Base-by-base conservation (phyloP, 2,329 filamentous ascomycete species). In the Stylonectria norvegica region DNA sequence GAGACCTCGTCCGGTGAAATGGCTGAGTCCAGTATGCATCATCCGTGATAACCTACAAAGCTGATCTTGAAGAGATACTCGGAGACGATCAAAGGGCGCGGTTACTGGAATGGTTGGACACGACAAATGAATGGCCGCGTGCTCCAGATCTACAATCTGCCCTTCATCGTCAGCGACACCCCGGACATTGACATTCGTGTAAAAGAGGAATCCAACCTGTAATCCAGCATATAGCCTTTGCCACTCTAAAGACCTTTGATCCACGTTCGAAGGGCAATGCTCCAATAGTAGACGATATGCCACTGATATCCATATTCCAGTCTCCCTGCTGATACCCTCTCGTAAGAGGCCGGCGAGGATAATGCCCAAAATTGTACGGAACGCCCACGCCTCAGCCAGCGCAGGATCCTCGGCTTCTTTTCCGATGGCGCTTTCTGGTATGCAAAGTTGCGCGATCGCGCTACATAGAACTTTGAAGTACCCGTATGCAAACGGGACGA, bases 91-190 rank as follows among this genome's bases (percentile, higher is more conserved):
- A 2, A 69, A 51, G 1, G 67, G 68, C 1, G 68, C 60, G 22
- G 63, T 60, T 11, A 67, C 56, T 1, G 67, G 67, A 16, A 71
- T 61, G 7, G 68, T 60, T 0, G 67, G 68, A 20, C 61, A 69
- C 0, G 64, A 62, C 27, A 71, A 55, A 29, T 69, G 64, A 5
- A 69, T 58, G 10, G 66, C 68, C 3, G 67, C 65, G 43, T 71
- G 67, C 45, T 71, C 67, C 7, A 71, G 55, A 30, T 70, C 67
- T 18, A 70, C 64, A 25, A 70, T 70, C 55, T 69, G 60, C 12
- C 63, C 48, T 6, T 17, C 5, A 8, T 17, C 16, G 30, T 33
- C 16, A 33, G 15, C n/a, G n/a, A n/a, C 15, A 58, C 56, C 15
- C 10, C 8, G 32, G 9, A 16, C 9, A 16, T 17, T 14, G 17